Evolutionary conservation across 2,329 filamentous ascomycete genomes (phyloP).

Genomic region (Hypoxylon sp.): DNA sequence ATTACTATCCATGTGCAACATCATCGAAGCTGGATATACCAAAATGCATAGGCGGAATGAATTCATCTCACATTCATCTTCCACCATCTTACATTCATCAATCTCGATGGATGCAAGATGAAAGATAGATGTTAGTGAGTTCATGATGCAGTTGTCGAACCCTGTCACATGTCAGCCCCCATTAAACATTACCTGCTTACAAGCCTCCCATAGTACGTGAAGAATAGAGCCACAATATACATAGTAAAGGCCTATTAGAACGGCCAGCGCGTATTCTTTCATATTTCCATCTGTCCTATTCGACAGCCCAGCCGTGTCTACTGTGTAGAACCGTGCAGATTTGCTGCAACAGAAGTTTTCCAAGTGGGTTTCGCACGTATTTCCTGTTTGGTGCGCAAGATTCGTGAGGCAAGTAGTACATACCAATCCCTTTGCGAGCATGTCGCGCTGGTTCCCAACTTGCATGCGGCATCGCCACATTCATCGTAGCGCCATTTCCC

Average conservation of each 20-base stretch:
- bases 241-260: slow-evolving; percentile 26
- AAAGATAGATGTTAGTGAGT: background rate
- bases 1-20: slow-evolving; percentile 6
- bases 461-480: slow-evolving; percentile 32
- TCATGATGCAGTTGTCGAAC: background rate
- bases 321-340: slow-evolving; percentile 28
- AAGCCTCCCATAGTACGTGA: slow-evolving; percentile 5
- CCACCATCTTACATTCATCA: background rate
- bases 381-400: slow-evolving; percentile 35
- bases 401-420: slow-evolving; percentile 35
- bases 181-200: slow-evolving; percentile 15
- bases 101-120: background rate
- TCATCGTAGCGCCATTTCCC: slow-evolving; percentile 33
- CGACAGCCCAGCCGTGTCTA: slow-evolving; percentile 23
- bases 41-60: slow-evolving; percentile 1
- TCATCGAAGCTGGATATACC: slow-evolving; percentile 9
- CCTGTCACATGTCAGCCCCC: slow-evolving; percentile 28
- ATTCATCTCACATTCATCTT: slow-evolving; percentile 4
- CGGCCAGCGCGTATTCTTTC: slow-evolving; percentile 15
- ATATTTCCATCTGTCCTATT: slow-evolving; percentile 33
- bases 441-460: slow-evolving; percentile 3
- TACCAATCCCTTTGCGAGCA: background rate
- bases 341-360: slow-evolving; percentile 38
- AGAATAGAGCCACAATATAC: slow-evolving; percentile 29
- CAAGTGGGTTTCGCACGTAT: slow-evolving; percentile 35